Conservation (phyloP, 129 eudicot species). For the Tanacetum coccineum region DNA sequence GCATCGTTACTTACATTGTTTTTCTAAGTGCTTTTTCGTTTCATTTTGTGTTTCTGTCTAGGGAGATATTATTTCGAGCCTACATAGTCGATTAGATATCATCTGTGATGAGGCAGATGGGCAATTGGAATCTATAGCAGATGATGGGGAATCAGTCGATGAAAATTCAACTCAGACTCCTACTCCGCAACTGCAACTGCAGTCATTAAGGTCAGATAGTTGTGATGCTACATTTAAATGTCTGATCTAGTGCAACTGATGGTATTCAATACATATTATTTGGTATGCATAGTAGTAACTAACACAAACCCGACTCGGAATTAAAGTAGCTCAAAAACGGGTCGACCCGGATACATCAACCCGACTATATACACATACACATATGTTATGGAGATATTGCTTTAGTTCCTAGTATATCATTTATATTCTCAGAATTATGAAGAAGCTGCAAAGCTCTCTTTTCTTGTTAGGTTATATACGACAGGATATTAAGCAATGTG, state of each 20-base stretch:
- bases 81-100: slow-evolving; percentile 75
- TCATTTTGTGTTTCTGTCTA: slow-evolving; percentile 24
- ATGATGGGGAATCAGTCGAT: slow-evolving; percentile 31
- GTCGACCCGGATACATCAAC: background rate
- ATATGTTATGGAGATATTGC: background rate
- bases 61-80: slow-evolving; percentile 78
- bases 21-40: background rate
- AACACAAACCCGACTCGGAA: no score
- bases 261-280: background rate
- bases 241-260: background rate
- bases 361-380: background rate
- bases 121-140: slow-evolving; percentile 34
- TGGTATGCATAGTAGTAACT: no score
- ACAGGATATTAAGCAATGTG: background rate
- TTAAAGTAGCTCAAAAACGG: no score
- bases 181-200: slow-evolving; percentile 43
- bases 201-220: slow-evolving; percentile 50
- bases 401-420: background rate
- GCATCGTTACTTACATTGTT: background rate
- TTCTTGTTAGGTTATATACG: background rate
- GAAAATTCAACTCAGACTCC: slow-evolving; percentile 33
- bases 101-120: slow-evolving; percentile 81
- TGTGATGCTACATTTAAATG: slow-evolving; percentile 3
- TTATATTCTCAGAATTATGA: background rate
- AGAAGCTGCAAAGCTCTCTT: background rate